Conservation (phyloP, 2,329 filamentous ascomycete genomes). For the Orbilia ellipsospora region DNA sequence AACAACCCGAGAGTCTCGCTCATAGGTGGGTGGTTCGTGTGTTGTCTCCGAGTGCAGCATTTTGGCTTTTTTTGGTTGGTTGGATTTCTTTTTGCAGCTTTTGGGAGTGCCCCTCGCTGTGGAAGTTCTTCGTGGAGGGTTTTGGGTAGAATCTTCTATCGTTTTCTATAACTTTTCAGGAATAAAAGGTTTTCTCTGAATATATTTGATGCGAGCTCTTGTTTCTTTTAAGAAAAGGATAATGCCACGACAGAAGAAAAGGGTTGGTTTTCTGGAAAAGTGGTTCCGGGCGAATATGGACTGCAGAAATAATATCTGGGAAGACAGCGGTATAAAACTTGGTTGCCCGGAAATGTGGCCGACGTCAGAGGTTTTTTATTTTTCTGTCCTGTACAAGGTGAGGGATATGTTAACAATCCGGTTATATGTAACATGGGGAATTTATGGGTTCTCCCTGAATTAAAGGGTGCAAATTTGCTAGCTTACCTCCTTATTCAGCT, state of each 20-base stretch:
- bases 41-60: slow-evolving; percentile 54
- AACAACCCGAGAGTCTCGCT: slow-evolving; percentile 49
- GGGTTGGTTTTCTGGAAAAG: slow-evolving; percentile 33
- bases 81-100: background rate
- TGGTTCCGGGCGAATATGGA: slow-evolving; percentile 31
- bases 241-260: slow-evolving; percentile 2
- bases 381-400: slow-evolving; percentile 1
- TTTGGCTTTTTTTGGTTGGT: slow-evolving; percentile 15
- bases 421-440: slow-evolving; percentile 41
- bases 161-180: background rate
- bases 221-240: background rate
- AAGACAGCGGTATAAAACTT: slow-evolving; percentile 39
- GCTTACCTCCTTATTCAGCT: slow-evolving; percentile 24
- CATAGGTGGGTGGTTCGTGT: slow-evolving; percentile 48
- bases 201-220: no score
- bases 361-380: slow-evolving; percentile 46
- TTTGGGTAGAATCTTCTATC: background rate
- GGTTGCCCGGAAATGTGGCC: slow-evolving; percentile 26
- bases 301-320: slow-evolving; percentile 19
- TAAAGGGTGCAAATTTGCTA: background rate
- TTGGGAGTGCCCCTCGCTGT: background rate
- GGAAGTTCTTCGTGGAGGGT: background rate
- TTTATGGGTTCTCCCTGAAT: background rate
- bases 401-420: slow-evolving; percentile 42
- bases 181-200: no score